Conservation (phyloP, 192 early-diverging fungal species). For the Umbelopsis sp. region DNA sequence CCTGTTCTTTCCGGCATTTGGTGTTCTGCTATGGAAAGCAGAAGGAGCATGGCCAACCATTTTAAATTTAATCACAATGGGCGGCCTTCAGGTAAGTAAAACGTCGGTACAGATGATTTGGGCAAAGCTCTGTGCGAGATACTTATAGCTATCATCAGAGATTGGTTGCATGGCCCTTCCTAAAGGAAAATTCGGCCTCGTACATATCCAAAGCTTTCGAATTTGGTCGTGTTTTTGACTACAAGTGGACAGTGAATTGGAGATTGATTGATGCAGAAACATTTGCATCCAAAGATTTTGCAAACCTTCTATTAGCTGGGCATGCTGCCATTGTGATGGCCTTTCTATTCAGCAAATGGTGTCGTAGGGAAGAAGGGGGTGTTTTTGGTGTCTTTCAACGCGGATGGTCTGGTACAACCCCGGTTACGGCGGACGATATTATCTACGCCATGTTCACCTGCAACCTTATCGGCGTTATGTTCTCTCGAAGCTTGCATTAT, state of each 20-base stretch:
- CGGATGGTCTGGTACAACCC: conserved; percentile 25
- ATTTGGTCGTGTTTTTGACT: conserved; percentile 81
- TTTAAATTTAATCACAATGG: conserved; percentile 42
- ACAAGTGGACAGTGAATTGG: conserved; percentile 98
- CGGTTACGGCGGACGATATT: conserved; percentile 48
- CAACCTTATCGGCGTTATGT: conserved; percentile 90
- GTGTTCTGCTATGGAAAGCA: conserved; percentile 60
- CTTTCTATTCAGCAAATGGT: conserved; percentile 63
- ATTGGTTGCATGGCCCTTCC: conserved; percentile 65
- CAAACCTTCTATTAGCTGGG: conserved; percentile 53
- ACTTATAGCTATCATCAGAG: background rate
- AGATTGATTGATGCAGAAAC: conserved; percentile 69
- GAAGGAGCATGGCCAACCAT: conserved; percentile 51
- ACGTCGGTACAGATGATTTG: background rate
- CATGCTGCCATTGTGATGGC: conserved; percentile 65
- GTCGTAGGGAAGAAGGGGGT: conserved; percentile 41
- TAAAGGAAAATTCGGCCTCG: conserved; percentile 50
- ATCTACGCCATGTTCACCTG: conserved; percentile 73
- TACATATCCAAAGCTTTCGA: conserved; percentile 88
- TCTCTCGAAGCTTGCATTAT: conserved; percentile 90
- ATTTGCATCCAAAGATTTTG: conserved; percentile 67
- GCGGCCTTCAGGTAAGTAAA: conserved; percentile 49
- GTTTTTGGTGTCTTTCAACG: conserved; percentile 27
- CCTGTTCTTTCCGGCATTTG: conserved; percentile 87
- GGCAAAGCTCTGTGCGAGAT: background rate